phyloP scores from a whole-genome alignment of 495 filamentous ascomycete genomes.

The Hypoxylon fuscum region DNA sequence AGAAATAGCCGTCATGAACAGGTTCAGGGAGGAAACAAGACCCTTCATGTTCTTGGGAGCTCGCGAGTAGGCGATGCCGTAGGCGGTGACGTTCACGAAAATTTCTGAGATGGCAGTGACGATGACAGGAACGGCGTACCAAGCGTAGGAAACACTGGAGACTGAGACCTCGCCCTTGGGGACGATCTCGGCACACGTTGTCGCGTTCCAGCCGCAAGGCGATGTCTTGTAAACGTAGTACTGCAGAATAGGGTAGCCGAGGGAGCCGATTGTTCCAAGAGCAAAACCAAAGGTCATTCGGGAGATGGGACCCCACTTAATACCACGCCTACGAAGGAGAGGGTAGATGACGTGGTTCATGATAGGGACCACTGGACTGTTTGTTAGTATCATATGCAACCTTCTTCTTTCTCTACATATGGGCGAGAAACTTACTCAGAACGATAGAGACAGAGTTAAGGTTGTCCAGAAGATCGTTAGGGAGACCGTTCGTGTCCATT shows the following conservation, averaged over 20 bases:
- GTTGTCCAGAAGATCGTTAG: conserved; percentile 79
- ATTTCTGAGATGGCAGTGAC: conserved; percentile 70
- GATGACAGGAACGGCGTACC: conserved; percentile 55
- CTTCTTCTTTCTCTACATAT: neutral
- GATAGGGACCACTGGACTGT: conserved; percentile 67
- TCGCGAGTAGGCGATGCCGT: conserved; percentile 75
- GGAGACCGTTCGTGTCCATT: conserved; percentile 69
- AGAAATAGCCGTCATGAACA: conserved; percentile 49
- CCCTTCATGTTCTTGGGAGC: conserved; percentile 70
- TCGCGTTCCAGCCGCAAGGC: conserved; percentile 56
- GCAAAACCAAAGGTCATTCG: conserved; percentile 79
- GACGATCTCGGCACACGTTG: conserved; percentile 48
- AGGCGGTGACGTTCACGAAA: conserved; percentile 73
- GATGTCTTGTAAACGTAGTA: conserved; percentile 72
- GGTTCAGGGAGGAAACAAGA: conserved; percentile 35
- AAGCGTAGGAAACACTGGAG: conserved; percentile 51
- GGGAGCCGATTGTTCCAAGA: conserved; percentile 68
- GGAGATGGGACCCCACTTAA: conserved; percentile 73
- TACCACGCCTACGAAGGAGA: conserved; percentile 65
- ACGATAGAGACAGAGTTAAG: conserved; percentile 78
- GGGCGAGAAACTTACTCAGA: conserved; percentile 48
- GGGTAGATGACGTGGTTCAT: conserved; percentile 76
- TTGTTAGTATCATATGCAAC: conserved; percentile 19
- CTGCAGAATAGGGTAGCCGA: conserved; percentile 72
- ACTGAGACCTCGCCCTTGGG: conserved; percentile 54